These are phyloP conservation scores for Pestalotiopsis sp. DNA, from an alignment of 2,329 filamentous ascomycete genomes.

Conservation along the genomic window DNA sequence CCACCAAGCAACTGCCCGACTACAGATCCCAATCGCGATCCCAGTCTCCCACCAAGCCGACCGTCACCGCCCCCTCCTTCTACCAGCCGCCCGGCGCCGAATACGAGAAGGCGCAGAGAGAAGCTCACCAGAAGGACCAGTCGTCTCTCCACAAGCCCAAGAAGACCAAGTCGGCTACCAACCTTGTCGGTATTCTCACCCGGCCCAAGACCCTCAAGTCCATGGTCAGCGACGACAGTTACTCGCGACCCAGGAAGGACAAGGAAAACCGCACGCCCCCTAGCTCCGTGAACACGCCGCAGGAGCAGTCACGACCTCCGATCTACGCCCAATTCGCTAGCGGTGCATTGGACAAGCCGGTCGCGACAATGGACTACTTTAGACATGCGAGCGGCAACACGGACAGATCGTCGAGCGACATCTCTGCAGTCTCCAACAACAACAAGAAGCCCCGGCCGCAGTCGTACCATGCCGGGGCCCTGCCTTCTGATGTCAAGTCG, in stretches of 20 bases:
- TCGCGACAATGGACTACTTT: slow-evolving; percentile 11
- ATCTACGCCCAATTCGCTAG: slow-evolving; percentile 78
- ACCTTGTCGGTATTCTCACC: slow-evolving; percentile 75
- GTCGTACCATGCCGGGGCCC: slow-evolving; percentile 47
- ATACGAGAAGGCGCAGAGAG: slow-evolving; percentile 35
- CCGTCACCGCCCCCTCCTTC: slow-evolving; percentile 33
- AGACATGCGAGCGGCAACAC: neutral
- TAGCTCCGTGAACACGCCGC: slow-evolving; percentile 41
- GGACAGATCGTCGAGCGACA: slow-evolving; percentile 18
- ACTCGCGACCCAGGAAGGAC: slow-evolving; percentile 58
- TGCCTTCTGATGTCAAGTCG: slow-evolving; percentile 18
- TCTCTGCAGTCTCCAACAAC: slow-evolving; percentile 19
- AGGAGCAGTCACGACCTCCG: slow-evolving; percentile 59
- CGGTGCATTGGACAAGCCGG: slow-evolving; percentile 32
- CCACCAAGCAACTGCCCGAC: slow-evolving; percentile 23
- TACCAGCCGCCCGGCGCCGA: slow-evolving; percentile 39
- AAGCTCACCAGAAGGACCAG: slow-evolving; percentile 37
- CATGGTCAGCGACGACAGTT: slow-evolving; percentile 49
- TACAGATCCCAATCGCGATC: slow-evolving; percentile 14
- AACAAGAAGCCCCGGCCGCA: slow-evolving; percentile 49
- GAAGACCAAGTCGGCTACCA: slow-evolving; percentile 83
- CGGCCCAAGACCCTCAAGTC: slow-evolving; percentile 75
- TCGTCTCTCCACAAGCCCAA: slow-evolving; percentile 64
- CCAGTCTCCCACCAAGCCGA: slow-evolving; percentile 31
- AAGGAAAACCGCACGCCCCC: slow-evolving; percentile 81